phyloP scores from a whole-genome alignment of 2,329 filamentous ascomycete genomes.

The Aureobasidium sp. region DNA sequence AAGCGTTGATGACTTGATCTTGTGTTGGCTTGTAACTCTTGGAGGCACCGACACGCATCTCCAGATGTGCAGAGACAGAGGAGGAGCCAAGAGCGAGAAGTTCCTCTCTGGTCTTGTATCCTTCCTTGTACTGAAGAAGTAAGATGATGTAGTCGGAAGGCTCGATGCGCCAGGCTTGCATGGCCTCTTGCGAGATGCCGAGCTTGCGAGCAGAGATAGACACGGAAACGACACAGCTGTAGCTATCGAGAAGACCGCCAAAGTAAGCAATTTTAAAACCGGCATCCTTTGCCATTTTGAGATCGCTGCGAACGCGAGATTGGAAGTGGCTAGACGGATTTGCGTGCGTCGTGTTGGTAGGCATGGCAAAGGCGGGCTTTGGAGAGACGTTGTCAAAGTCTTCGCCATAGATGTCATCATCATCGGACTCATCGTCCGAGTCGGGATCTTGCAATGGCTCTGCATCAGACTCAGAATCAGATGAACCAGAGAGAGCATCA shows the following conservation, averaged over 20 bases:
- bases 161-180: constrained; percentile 67
- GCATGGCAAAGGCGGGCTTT: neutral
- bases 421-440: constrained; percentile 27
- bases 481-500: constrained; percentile 28
- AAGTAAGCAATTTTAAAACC: constrained; percentile 64
- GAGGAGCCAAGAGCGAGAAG: constrained; percentile 36
- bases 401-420: constrained; percentile 29
- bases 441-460: constrained; percentile 13
- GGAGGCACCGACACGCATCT: constrained; percentile 63
- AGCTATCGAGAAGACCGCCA: constrained; percentile 40
- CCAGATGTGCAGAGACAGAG: constrained; percentile 31
- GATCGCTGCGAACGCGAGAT: constrained; percentile 38
- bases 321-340: constrained; percentile 12
- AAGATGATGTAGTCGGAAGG: constrained; percentile 62
- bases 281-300: constrained; percentile 50
- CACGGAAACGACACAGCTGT: constrained; percentile 50
- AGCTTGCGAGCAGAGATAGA: constrained; percentile 63
- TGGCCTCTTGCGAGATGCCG: constrained; percentile 62
- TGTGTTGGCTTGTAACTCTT: constrained; percentile 62
- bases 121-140: constrained; percentile 54
- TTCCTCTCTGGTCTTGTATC: constrained; percentile 52
- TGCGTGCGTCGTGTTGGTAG: neutral
- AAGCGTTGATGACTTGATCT: constrained; percentile 44
- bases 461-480: constrained; percentile 26
- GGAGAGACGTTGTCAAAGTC: constrained; percentile 1